Base-by-base conservation (phyloP, 768 basidiomycete species). In the Dentipellis sp. region DNA sequence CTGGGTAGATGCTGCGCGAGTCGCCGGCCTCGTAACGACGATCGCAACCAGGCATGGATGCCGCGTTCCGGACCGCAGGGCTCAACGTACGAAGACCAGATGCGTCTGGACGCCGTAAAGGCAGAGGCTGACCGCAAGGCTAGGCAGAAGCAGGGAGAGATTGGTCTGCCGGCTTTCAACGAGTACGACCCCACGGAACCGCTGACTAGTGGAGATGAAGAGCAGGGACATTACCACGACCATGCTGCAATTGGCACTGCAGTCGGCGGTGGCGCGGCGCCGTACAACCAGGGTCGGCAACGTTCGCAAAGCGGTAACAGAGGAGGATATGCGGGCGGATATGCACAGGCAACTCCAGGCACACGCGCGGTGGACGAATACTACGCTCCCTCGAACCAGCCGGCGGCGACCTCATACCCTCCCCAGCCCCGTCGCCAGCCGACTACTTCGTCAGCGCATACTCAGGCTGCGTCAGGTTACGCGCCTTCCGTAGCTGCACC, bases 61-160 rank as follows among this genome's bases (percentile, higher is more conserved):
- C 36, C 29, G 6, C 59, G 55, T 35, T 59, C 69, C 38, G 52
- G 59, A 21, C 58, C 65, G 4, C 64, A 61, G 22, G 60, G 63
- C 23, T 62, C 65, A 39, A 70, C 71, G 14, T 78, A 82, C 62
- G 73, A 76, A 2, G 87, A 91, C 1, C 81, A 80, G 65, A 71
- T 90, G 76, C 86, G 88, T 29, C 71, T 93, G 56, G 88, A 91
- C 60, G 90, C 90, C 14, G 82, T 93, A 62, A 91, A 90, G 65
- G 90, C 91, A 9, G 91, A 92, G 66, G 84, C 80, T 6, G 90
- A 93, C 62, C 79, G 91, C 59, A 92, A 91, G 66, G 85, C 86
- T 11, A 76, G 76, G 36, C 83, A 83, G 58, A 72, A 75, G 9
- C 71, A 70, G 42, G 71, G 71, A 12, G 88, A 90, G 70, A 73